Percentiles rank a stretch among this genome's conserved stretches.
Conservation (phyloP, 2,329 filamentous ascomycete genomes). For the Colletotrichum costaricense region DNA sequence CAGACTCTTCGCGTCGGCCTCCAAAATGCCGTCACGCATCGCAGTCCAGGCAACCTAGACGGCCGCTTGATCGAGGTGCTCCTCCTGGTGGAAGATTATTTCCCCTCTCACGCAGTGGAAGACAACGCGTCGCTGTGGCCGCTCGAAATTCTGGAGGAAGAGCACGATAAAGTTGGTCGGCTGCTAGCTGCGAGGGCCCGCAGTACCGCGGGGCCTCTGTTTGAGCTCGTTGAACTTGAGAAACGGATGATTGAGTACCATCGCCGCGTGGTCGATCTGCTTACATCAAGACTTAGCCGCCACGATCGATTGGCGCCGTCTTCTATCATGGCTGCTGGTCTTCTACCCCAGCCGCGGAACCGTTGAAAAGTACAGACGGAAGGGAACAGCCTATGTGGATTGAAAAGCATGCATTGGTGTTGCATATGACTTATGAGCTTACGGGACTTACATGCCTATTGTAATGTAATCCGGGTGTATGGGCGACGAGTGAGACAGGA, state of each 20-base stretch:
- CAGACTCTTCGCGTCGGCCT: slow-evolving; percentile 25
- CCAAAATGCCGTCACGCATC: slow-evolving; percentile 29
- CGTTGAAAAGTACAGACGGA: not conserved
- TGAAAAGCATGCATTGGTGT: not conserved
- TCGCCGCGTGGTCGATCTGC: slow-evolving; percentile 18
- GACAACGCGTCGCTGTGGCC: slow-evolving; percentile 21
- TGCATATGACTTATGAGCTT: not conserved
- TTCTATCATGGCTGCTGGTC: slow-evolving; percentile 15
- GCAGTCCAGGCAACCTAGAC: slow-evolving; percentile 21
- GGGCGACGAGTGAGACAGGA: not conserved
- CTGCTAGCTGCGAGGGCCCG: slow-evolving; percentile 11
- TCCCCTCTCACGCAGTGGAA: not conserved
- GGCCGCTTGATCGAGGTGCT: slow-evolving; percentile 28
- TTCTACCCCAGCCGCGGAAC: slow-evolving; percentile 7
- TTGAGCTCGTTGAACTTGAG: slow-evolving; percentile 22
- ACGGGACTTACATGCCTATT: no score
- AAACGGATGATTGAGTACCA: slow-evolving; percentile 25
- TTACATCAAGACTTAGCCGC: slow-evolving; percentile 19
- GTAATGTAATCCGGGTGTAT: not conserved
- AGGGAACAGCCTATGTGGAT: not conserved
- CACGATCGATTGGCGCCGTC: slow-evolving; percentile 3
- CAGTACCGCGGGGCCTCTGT: slow-evolving; percentile 14
- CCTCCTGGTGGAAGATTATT: slow-evolving; percentile 24
- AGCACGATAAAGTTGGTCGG: slow-evolving; percentile 21
- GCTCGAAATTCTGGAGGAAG: slow-evolving; percentile 23